phyloP scores from a whole-genome alignment of 148 eudicot species.

The Camellia lanceoleosa region DNA sequence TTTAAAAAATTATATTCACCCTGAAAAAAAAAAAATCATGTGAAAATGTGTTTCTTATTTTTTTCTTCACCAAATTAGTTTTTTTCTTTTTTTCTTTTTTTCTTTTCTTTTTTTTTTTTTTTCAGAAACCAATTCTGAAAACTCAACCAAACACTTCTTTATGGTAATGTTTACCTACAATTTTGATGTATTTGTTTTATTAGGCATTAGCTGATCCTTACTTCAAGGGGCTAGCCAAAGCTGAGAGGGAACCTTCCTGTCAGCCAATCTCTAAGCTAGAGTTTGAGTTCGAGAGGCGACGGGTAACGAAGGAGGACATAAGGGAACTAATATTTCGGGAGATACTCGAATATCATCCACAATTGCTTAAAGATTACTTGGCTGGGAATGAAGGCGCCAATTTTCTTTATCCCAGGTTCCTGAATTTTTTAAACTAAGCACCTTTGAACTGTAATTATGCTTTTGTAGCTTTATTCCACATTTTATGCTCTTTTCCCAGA shows the following conservation, averaged over 20 bases:
- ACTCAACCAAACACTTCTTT: too few species aligned
- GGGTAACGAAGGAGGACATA: conserved; percentile 61
- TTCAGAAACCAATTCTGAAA: too few species aligned
- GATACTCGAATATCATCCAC: conserved; percentile 72
- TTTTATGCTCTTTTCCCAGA: conserved; percentile 1
- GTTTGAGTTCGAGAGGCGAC: conserved; percentile 75
- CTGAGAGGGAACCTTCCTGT: conserved; percentile 72
- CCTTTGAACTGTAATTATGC: not conserved
- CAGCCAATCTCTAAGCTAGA: conserved; percentile 65
- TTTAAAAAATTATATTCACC: too few species aligned
- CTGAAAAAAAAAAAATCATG: too few species aligned
- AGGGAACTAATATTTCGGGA: conserved; percentile 64
- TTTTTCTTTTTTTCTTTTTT: too few species aligned
- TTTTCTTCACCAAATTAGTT: not conserved
- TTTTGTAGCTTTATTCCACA: not conserved
- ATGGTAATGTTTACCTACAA: not conserved
- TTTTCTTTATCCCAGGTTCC: conserved; percentile 67
- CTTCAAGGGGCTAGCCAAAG: conserved; percentile 65
- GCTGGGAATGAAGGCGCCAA: conserved; percentile 61
- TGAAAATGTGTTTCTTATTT: too few species aligned
- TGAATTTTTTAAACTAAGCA: not conserved
- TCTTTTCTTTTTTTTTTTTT: too few species aligned
- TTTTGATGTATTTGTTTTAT: conserved; percentile 1
- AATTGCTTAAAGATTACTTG: conserved; percentile 61
- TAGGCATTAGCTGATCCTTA: conserved; percentile 50